phyloP scores from a whole-genome alignment of 1,284 basidiomycete genomes.

The Ustilago sp. region DNA sequence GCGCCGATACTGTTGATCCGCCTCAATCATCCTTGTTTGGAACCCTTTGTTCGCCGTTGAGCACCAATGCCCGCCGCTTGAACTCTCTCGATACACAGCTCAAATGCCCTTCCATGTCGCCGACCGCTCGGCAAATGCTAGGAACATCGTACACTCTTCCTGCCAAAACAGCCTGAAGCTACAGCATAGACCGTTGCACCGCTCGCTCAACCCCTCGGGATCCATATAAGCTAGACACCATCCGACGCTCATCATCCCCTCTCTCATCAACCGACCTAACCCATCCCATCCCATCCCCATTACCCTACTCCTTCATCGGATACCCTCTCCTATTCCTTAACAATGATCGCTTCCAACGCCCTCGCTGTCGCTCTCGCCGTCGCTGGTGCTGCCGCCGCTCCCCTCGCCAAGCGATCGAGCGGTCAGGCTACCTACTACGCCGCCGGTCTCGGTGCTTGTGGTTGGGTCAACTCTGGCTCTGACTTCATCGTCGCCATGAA shows the following conservation, averaged over 20 bases:
- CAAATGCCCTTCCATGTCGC: constrained; percentile 13
- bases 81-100: background rate
- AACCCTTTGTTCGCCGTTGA: constrained; percentile 41
- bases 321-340: constrained; percentile 13
- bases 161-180: constrained; percentile 8
- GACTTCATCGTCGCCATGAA: constrained; percentile 66
- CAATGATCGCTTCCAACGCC: constrained; percentile 60
- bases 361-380: constrained; percentile 51
- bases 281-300: constrained; percentile 3
- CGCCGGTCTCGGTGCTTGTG: constrained; percentile 54
- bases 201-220: constrained; percentile 1
- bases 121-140: constrained; percentile 33
- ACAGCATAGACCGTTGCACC: constrained; percentile 22
- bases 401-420: constrained; percentile 45
- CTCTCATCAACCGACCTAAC: constrained; percentile 11
- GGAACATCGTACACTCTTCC: constrained; percentile 19
- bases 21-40: constrained; percentile 19
- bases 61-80: constrained; percentile 3
- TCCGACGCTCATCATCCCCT: background rate
- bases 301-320: constrained; percentile 1
- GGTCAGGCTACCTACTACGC: constrained; percentile 64
- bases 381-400: constrained; percentile 56
- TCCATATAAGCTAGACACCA: constrained; percentile 31
- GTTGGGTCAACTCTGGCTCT: constrained; percentile 54
- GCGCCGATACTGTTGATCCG: constrained; percentile 38